A percentile compares a stretch with the other conserved stretches of the same genome.
Conservation (phyloP, 352 stramenopile species). For the Pythium brassicae region DNA sequence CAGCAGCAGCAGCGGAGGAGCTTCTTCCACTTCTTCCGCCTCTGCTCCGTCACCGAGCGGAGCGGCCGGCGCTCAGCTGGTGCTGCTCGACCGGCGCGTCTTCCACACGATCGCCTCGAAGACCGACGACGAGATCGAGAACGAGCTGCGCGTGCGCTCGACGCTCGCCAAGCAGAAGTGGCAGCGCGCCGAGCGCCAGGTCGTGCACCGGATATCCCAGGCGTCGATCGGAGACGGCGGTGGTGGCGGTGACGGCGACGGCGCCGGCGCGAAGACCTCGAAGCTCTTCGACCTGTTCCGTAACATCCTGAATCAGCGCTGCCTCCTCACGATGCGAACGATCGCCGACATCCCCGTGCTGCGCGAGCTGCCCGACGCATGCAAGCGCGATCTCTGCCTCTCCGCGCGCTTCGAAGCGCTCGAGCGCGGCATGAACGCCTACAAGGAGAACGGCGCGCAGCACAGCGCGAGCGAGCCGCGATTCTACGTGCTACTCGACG, state of each 20-base stretch:
- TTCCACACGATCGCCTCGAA: slow-evolving; percentile 34
- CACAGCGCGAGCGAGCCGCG: slow-evolving; percentile 12
- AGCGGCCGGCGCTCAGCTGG: slow-evolving; percentile 17
- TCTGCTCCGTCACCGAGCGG: not conserved
- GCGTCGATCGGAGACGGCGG: not conserved
- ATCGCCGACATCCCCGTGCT: slow-evolving; percentile 49
- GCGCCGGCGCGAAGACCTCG: slow-evolving; percentile 20
- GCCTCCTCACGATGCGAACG: slow-evolving; percentile 48
- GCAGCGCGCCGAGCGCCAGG: slow-evolving; percentile 37
- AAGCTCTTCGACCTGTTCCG: slow-evolving; percentile 64
- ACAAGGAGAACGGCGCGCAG: slow-evolving; percentile 28
- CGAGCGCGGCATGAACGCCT: slow-evolving; percentile 40
- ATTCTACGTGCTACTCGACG: slow-evolving; percentile 51
- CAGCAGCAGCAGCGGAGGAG: not conserved
- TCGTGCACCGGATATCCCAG: slow-evolving; percentile 11
- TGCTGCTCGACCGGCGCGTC: slow-evolving; percentile 32
- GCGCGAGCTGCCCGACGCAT: slow-evolving; percentile 27
- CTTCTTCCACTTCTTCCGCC: no score
- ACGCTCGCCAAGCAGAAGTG: slow-evolving; percentile 41
- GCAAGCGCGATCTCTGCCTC: slow-evolving; percentile 37
- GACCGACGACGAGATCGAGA: slow-evolving; percentile 45
- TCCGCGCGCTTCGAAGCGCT: slow-evolving; percentile 56
- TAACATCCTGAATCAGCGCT: slow-evolving; percentile 67
- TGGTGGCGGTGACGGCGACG: no score
- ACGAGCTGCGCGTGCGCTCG: slow-evolving; percentile 32